Evolutionary conservation across 2,329 filamentous ascomycete genomes (phyloP), one percentile per base, ranked within the genome.

Genomic region (Sporothrix globosa): DNA sequence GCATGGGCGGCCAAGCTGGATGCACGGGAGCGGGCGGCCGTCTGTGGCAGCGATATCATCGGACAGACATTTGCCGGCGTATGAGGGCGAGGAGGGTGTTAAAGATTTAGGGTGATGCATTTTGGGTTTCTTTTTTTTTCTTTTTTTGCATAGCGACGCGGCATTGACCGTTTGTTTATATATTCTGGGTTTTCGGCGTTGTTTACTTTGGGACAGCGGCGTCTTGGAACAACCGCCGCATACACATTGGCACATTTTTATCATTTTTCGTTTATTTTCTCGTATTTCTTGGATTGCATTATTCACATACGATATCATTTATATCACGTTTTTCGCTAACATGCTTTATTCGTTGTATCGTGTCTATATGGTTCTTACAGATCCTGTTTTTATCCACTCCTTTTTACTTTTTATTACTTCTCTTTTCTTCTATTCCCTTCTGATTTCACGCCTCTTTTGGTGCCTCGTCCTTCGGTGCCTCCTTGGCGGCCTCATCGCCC

Each of bases 21-120:
- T 13, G 69, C 71, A 14, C 54, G 71, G 11, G 73, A 76, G 34
- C 70, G 68, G n/a, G 69, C 71, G 21, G 73, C 70, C 6, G 73
- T 75, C 10, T 76, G 75, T 34, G 75, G 75, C 50, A 68, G 73
- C 48, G 72, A 73, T 9, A 39, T 74, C 5, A 53, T 75, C 14
- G 74, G 74, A 1, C 67, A 65, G 50, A 76, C 75, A 10, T 76
- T 73, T 73, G 74, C 74, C 0, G 75, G 75, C 0, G 71, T 74
- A 7, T 75, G 67, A 46, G n/a, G 58, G 19, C 19, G 21, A 27
- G 3, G n/a, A 27, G 11, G 41, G 13, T 44, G 41, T 44, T 27
- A 14, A 3, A 10, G 41, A 5, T 13, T 9, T 44, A 2, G 9
- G 41, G 41, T 44, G 41, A 2, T 27, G 19, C 24, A 7, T 27